These are phyloP conservation scores for Amanita exitialis DNA, from an alignment of 768 basidiomycete genomes.

Conservation along the genomic window DNA sequence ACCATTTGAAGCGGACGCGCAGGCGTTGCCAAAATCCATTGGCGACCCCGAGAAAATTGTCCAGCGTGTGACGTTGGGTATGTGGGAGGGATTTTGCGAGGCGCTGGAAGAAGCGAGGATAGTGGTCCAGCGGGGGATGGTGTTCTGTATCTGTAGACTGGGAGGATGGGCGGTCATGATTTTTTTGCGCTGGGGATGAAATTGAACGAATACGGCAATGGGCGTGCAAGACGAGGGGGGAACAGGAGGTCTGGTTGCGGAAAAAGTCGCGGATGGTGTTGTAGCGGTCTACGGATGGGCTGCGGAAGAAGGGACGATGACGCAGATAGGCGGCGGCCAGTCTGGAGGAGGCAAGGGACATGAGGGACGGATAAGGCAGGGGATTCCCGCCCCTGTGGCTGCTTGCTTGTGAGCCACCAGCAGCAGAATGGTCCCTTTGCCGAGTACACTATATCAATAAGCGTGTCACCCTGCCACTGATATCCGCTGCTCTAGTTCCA, in stretches of 20 bases:
- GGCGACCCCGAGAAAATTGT: conserved; percentile 81
- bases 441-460: neutral
- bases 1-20: conserved; percentile 94
- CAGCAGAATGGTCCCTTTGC: neutral
- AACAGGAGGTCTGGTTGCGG: conserved; percentile 17
- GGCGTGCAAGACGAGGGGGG: neutral
- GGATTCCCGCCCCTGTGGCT: conserved; percentile 1
- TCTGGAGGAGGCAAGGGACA: conserved; percentile 2
- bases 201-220: neutral
- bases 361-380: conserved; percentile 1
- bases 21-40: conserved; percentile 86
- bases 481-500: neutral
- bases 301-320: neutral
- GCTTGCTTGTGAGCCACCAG: neutral
- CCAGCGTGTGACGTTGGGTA: conserved; percentile 70
- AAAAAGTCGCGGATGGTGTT: conserved; percentile 50
- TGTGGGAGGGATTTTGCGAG: conserved; percentile 72
- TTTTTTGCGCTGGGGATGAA: conserved; percentile 4
- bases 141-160: neutral
- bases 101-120: conserved; percentile 73
- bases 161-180: conserved; percentile 3
- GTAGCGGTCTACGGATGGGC: conserved; percentile 43
- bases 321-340: neutral
- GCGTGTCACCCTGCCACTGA: neutral
- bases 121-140: conserved; percentile 37